Base-by-base conservation (phyloP, 2,329 filamentous ascomycete genomes). In the Aspergillus calidoustus region DNA sequence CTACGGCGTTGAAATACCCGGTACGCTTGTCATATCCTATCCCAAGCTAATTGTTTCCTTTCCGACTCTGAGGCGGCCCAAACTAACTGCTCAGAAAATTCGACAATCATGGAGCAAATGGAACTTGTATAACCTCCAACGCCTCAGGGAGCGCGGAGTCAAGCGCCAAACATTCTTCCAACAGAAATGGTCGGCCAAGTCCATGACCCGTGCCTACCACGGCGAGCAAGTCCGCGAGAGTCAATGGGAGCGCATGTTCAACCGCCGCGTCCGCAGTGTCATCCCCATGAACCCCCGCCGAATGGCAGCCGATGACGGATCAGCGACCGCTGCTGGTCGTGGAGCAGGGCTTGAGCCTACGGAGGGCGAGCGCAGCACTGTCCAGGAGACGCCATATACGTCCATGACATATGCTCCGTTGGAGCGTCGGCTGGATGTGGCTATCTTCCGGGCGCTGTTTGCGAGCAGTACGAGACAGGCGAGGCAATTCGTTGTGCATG, bases 21-120 rank as follows among this genome's bases (percentile, higher is more conserved):
- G 78, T 80, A 76, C 25, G 62, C 28, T 31, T 23, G 17, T 23
- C 22, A 47, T 48, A 23, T 28, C 41, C 17, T 48, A 34, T 30
- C 31, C 19, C 15, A 46, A 6, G 53, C 54, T 13, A 41, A 41
- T 25, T 3, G 15, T 52, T 19, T 62, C 68, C 59, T 15, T 19
- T 34, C 54, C 9, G 28, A 34, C 25, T 49, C 23, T 28, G 31
- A 59, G 41, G 60, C 49, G 43, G 23, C 22, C 25, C 31, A 65
- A 41, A 56, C 51, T 57, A 38, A 41, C 51, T 43, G 13, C 60
- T 57, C 75, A 98, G 93, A 96, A 92, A 91, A 77, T 97, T 78
- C 90, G 94, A 72, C 91, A 95, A 83, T 92, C 93, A 83, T 97
- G 94, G 95, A 96, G 92, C 84, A 96, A 97, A 82, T 93, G 92